These are phyloP conservation scores for Moesziomyces sp. DNA, from an alignment of 1,284 basidiomycete genomes.

Conservation along the genomic window DNA sequence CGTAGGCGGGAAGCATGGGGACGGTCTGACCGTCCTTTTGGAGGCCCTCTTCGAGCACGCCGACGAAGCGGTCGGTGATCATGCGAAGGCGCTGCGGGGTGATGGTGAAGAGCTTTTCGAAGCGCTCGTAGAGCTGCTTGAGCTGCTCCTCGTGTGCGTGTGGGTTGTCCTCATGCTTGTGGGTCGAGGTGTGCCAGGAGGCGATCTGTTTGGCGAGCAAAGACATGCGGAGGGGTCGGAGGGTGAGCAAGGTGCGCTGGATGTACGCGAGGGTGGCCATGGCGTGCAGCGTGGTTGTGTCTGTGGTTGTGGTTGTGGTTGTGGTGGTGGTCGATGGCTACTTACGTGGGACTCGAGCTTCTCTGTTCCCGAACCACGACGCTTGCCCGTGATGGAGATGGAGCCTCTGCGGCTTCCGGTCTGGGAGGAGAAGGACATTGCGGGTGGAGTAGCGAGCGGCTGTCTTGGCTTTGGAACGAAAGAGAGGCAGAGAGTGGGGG, in stretches of 20 bases:
- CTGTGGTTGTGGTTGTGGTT: not conserved
- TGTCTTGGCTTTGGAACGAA: not conserved
- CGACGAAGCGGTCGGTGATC: slow-evolving; percentile 94
- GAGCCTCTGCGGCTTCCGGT: slow-evolving; percentile 45
- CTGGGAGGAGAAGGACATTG: slow-evolving; percentile 47
- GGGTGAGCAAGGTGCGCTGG: slow-evolving; percentile 25
- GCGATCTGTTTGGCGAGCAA: slow-evolving; percentile 46
- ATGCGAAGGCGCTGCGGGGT: slow-evolving; percentile 61
- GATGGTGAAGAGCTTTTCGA: slow-evolving; percentile 60
- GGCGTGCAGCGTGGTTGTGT: not conserved
- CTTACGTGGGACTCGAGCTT: slow-evolving; percentile 59
- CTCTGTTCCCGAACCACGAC: slow-evolving; percentile 60
- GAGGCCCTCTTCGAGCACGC: slow-evolving; percentile 86
- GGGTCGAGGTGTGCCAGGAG: slow-evolving; percentile 62
- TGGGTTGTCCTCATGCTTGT: slow-evolving; percentile 53
- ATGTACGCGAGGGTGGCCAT: slow-evolving; percentile 21
- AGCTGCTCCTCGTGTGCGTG: slow-evolving; percentile 57
- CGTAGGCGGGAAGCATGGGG: slow-evolving; percentile 94
- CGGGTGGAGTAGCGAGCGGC: not conserved
- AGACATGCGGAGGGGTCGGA: slow-evolving; percentile 6
- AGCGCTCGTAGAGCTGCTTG: slow-evolving; percentile 48
- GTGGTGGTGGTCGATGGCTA: not conserved
- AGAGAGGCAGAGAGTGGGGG: not conserved
- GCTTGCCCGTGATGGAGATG: slow-evolving; percentile 39
- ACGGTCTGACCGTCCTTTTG: slow-evolving; percentile 86